These are phyloP conservation scores for Hysterangium stoloniferum DNA, from an alignment of 768 basidiomycete genomes.

Conservation along the genomic window DNA sequence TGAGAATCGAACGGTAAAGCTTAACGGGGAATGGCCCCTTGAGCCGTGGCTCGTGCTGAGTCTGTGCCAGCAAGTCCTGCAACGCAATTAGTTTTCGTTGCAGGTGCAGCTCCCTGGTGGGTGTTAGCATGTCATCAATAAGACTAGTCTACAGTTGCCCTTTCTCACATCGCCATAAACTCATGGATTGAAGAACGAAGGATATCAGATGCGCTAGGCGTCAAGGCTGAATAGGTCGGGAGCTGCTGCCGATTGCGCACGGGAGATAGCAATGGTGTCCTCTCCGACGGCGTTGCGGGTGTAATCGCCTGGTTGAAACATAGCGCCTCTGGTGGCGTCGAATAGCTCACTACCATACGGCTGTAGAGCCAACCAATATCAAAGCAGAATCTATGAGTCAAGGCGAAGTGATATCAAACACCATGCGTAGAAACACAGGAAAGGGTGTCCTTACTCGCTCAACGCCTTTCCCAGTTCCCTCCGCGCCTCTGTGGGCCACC, in stretches of 20 bases:
- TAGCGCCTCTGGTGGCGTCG: conserved; percentile 48
- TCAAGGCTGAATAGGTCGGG: conserved; percentile 37
- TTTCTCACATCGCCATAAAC: conserved; percentile 85
- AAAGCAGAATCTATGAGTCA: conserved; percentile 64
- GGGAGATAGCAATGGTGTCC: conserved; percentile 23
- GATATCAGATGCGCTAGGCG: conserved; percentile 3
- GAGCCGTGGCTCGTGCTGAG: conserved; percentile 87
- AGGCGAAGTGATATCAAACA: not conserved
- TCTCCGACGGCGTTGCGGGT: conserved; percentile 25
- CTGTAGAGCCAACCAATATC: conserved; percentile 96
- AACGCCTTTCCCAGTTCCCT: conserved; percentile 78
- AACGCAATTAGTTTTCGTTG: conserved; percentile 87
- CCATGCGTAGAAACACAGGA: conserved; percentile 9
- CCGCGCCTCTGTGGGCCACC: conserved; percentile 96
- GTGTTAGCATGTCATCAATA: too few species aligned
- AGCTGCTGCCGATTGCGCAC: conserved; percentile 26
- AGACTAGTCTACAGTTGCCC: too few species aligned
- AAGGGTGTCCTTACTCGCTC: conserved; percentile 57
- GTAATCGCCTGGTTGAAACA: conserved; percentile 13
- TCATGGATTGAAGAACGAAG: conserved; percentile 50
- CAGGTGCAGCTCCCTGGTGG: conserved; percentile 81
- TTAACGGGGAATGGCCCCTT: conserved; percentile 92
- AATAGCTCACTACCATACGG: conserved; percentile 81
- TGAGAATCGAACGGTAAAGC: conserved; percentile 77
- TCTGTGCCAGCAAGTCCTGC: conserved; percentile 77